These are phyloP conservation scores for Rhododendron henanense DNA, from an alignment of 148 eudicot genomes.

Conservation along the genomic window DNA sequence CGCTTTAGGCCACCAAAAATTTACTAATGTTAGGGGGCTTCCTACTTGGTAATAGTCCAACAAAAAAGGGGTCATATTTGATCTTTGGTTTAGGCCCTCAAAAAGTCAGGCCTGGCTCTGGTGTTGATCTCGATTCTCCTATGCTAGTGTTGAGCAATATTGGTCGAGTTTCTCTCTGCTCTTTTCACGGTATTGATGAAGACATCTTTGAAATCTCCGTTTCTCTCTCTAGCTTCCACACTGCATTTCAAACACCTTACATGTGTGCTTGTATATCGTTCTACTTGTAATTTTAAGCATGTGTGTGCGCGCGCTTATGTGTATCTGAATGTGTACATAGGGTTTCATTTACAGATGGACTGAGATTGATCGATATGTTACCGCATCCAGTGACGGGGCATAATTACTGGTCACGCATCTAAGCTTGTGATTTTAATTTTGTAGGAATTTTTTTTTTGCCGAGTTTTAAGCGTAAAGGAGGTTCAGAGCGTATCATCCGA, in stretches of 20 bases:
- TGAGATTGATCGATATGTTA: not conserved
- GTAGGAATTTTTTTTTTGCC: constrained; percentile 10
- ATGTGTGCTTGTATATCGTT: not conserved
- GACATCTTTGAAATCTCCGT: too few relatives aligned
- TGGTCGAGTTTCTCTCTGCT: not conserved
- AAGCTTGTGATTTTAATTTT: constrained; percentile 9
- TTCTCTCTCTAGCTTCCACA: not conserved
- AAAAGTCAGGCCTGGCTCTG: not conserved
- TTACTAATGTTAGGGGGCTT: not conserved
- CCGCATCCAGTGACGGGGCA: not conserved
- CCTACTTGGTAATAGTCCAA: not conserved
- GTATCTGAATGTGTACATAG: not conserved
- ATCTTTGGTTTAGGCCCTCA: not conserved
- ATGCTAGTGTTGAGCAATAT: not conserved
- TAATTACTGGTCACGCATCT: not conserved
- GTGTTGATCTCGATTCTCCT: not conserved
- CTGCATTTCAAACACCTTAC: not conserved
- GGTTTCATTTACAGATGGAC: not conserved
- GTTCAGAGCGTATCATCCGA: constrained; percentile 6
- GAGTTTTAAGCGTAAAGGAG: constrained; percentile 18
- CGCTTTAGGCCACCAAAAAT: not conserved
- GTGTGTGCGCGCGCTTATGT: too few relatives aligned
- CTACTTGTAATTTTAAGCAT: not conserved
- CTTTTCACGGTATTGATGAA: not conserved
- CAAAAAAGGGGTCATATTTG: not conserved